These are phyloP conservation scores for Aspergillus sp. DNA, from an alignment of 2,329 filamentous ascomycete species.

Conservation along the genomic window DNA sequence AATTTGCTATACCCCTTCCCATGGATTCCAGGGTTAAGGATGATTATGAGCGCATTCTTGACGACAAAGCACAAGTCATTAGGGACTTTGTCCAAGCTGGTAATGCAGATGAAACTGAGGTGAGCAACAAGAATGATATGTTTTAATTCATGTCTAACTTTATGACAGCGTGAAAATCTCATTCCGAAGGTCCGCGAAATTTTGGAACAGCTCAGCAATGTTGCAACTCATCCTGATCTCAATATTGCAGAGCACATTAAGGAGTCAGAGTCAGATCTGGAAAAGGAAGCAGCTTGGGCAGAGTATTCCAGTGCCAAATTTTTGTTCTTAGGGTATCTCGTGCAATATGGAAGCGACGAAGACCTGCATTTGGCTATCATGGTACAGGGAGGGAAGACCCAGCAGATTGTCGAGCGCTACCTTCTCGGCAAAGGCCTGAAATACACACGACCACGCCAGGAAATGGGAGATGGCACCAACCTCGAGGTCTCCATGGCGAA, in stretches of 20 bases:
- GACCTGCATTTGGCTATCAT: constrained; percentile 36
- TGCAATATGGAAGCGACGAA: constrained; percentile 26
- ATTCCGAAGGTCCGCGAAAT: constrained; percentile 27
- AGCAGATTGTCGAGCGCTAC: constrained; percentile 36
- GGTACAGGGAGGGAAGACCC: constrained; percentile 27
- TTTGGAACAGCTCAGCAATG: constrained; percentile 33
- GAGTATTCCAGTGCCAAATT: constrained; percentile 43
- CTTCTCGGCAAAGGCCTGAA: constrained; percentile 34
- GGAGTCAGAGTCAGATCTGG: constrained; percentile 23
- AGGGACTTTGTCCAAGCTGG: constrained; percentile 19
- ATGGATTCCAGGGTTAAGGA: constrained; percentile 39
- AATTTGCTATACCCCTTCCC: constrained; percentile 35
- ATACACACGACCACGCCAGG: constrained; percentile 21
- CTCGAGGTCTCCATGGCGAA: constrained; percentile 31
- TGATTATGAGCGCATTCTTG: constrained; percentile 31
- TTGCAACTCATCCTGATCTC: constrained; percentile 38
- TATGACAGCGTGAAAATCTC: constrained; percentile 16
- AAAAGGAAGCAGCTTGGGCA: constrained; percentile 37
- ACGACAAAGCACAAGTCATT: constrained; percentile 21
- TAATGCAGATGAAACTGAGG: constrained; percentile 15
- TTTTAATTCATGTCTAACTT: constrained; percentile 8
- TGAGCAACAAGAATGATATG: constrained; percentile 9
- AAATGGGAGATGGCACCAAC: constrained; percentile 23
- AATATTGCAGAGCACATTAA: constrained; percentile 34
- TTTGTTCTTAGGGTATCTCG: constrained; percentile 35